Base-by-base conservation (phyloP, 164 flowering plant species). In the Umbellularia californica region DNA sequence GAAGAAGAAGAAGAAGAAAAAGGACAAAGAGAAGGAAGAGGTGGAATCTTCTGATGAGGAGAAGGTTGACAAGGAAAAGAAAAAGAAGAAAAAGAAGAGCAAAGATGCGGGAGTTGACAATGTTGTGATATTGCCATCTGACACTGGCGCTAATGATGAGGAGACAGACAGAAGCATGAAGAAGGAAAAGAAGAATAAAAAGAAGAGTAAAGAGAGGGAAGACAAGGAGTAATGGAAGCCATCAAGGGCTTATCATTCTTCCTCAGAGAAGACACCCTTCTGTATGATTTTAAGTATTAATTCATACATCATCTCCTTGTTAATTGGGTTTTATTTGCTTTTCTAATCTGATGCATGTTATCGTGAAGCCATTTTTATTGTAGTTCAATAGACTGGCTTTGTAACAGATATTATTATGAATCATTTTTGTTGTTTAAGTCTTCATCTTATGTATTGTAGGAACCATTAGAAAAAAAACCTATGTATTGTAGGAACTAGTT, bases 1-100 rank as follows among this genome's bases (percentile, higher is more conserved):
- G 69, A 67, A 67, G 35, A 67, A 67, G 69, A 66, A 66, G 50
- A 30, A 67, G n/a, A 67, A 67, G 69, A 41, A 41, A 9, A 67
- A 67, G 69, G 69, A 67, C 3, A 70, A 70, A 23, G 33, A 47
- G 58, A 70, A 70, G 60, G n/a, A 50, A 22, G 60, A 52, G 22
- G 15, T 13, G n/a, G 33, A n/a, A n/a, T 22, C 24, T 58, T 20
- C 15, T 13, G 72, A 52, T 22, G 72, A 70, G 30, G 60, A 52
- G 30, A 70, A 23, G 58, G 28, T 50, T 50, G 20, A 14, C 47
- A 67, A 67, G 47, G 69, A 67, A 17, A 30, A 30, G n/a, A 27
- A 25, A 35, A 66, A 30, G 50, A 66, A 66, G 69, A 67, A 67
- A 20, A 67, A 67, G 69, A 67, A 67, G 23, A 67, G 69, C 47